phyloP scores from a whole-genome alignment of 805 yeast species.

The Zygosaccharomyces bailii region DNA sequence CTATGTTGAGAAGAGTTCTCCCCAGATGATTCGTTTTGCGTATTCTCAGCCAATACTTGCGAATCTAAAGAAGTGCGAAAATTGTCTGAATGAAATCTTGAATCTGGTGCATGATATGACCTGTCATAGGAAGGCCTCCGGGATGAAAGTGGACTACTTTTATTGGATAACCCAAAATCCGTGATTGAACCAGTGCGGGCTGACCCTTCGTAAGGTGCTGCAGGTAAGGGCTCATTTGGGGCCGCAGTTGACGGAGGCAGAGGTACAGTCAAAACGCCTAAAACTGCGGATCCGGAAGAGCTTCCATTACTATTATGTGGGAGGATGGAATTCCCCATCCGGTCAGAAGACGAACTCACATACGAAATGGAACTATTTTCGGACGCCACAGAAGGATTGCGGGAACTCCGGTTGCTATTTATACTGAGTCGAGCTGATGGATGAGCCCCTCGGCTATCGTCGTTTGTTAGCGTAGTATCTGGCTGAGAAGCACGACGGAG shows the following conservation, averaged over 20 bases:
- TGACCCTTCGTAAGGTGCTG: constrained; percentile 19
- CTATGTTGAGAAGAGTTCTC: constrained; percentile 12
- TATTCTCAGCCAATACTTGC: constrained; percentile 21
- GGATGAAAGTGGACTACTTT: constrained; percentile 30
- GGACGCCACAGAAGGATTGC: constrained; percentile 41
- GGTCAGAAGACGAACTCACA: constrained; percentile 33
- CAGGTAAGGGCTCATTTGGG: constrained; percentile 52
- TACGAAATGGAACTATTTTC: constrained; percentile 31
- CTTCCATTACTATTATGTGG: constrained; percentile 28
- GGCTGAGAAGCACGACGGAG: constrained; percentile 31
- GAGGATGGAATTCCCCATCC: constrained; percentile 31
- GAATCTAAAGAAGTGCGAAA: constrained; percentile 23
- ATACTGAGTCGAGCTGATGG: constrained; percentile 9
- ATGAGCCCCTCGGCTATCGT: constrained; percentile 8
- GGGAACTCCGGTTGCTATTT: constrained; percentile 18
- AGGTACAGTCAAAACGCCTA: constrained; percentile 28
- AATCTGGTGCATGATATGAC: constrained; percentile 18
- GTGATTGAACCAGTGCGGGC: constrained; percentile 16
- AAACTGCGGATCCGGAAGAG: constrained; percentile 25
- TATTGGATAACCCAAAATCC: constrained; percentile 17
- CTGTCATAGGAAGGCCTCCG: constrained; percentile 26
- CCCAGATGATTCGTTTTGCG: constrained; percentile 2
- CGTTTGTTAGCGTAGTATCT: constrained; percentile 7
- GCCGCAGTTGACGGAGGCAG: constrained; percentile 57
- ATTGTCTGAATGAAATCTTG: constrained; percentile 18